Conservation (phyloP, 345 rosid species). For the Rhodamnia rubescens region DNA sequence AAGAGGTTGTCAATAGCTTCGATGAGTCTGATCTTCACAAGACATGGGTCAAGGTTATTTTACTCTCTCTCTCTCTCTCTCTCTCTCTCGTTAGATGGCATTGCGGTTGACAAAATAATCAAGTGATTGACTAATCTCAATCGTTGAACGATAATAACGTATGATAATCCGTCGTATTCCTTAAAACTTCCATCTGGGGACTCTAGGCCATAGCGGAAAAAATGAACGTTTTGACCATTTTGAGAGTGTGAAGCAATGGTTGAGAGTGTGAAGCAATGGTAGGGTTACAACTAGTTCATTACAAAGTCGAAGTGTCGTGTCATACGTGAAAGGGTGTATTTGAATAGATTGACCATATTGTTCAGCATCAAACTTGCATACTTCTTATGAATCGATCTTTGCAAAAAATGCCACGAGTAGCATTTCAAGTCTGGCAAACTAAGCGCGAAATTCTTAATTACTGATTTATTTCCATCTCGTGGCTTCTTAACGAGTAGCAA, state of each 20-base stretch:
- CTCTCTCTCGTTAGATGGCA: background rate
- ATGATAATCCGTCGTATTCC: background rate
- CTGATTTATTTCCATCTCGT: background rate
- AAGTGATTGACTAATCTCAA: background rate
- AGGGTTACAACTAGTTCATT: background rate
- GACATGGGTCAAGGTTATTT: constrained; percentile 74
- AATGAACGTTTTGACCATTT: background rate
- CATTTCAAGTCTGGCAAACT: background rate
- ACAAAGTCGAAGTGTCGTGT: background rate
- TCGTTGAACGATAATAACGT: background rate
- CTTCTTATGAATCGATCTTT: background rate
- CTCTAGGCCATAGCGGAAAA: background rate
- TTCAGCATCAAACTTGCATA: background rate
- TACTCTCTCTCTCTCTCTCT: background rate
- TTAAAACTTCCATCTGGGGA: background rate
- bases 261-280: background rate
- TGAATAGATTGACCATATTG: background rate
- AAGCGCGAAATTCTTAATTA: background rate
- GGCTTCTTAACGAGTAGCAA: background rate
- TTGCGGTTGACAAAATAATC: background rate
- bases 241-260: background rate
- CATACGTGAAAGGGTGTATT: background rate
- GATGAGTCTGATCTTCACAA: constrained; percentile 79
- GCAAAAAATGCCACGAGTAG: background rate
- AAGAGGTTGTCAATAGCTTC: constrained; percentile 73